These are phyloP conservation scores for Fusarium staphyleae DNA, from an alignment of 2,329 filamentous ascomycete species.

Conservation along the genomic window DNA sequence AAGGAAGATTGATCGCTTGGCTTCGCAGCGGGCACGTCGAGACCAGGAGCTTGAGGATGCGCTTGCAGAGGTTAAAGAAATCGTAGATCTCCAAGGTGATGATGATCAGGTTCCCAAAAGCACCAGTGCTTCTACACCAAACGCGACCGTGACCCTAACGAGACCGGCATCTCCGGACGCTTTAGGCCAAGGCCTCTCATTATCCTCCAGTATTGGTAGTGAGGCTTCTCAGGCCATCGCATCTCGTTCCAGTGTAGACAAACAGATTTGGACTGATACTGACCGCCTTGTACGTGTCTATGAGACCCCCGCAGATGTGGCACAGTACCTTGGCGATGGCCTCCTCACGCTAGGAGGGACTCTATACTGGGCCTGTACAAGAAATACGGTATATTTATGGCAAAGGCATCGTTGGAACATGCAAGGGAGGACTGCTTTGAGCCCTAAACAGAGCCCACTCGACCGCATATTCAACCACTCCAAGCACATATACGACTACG, in stretches of 20 bases:
- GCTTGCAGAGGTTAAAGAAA: slow-evolving; percentile 22
- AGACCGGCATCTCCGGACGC: not conserved
- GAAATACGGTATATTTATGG: slow-evolving; percentile 35
- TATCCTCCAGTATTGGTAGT: slow-evolving; percentile 3
- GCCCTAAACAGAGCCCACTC: slow-evolving; percentile 7
- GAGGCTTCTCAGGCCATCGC: not conserved
- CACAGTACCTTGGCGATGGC: slow-evolving; percentile 33
- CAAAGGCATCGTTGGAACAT: slow-evolving; percentile 26
- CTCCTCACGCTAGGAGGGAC: slow-evolving; percentile 35
- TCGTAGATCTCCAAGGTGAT: slow-evolving; percentile 9
- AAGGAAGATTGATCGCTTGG: slow-evolving; percentile 25
- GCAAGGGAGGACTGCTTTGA: not conserved
- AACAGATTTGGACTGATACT: slow-evolving; percentile 33
- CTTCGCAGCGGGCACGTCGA: slow-evolving; percentile 9
- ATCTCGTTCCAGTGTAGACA: slow-evolving; percentile 1
- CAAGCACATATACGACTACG: slow-evolving; percentile 28
- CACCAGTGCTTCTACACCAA: slow-evolving; percentile 1
- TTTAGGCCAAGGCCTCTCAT: not conserved
- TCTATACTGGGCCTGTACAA: slow-evolving; percentile 37
- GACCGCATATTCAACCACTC: slow-evolving; percentile 38
- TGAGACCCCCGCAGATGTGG: slow-evolving; percentile 30
- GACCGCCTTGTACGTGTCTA: slow-evolving; percentile 37
- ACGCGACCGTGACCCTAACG: not conserved
- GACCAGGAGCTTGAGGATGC: slow-evolving; percentile 26
- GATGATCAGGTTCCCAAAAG: not conserved